phyloP scores from a whole-genome alignment of 1,139 yeast genomes.

The Candida smagusa region DNA sequence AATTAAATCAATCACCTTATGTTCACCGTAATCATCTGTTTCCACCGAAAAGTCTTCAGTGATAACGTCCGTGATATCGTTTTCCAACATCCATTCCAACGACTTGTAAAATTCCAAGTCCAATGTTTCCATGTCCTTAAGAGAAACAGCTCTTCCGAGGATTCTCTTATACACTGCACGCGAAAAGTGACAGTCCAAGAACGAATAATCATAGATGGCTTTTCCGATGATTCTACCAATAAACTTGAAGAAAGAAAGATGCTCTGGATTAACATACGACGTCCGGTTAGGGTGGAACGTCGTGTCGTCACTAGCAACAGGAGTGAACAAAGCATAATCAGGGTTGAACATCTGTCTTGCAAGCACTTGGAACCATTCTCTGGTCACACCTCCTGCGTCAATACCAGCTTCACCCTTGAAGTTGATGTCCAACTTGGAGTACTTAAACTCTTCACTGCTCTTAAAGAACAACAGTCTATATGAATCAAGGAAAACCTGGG shows the following conservation, averaged over 20 bases:
- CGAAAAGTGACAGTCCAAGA: slow-evolving; percentile 91
- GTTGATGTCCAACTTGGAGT: slow-evolving; percentile 69
- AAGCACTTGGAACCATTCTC: slow-evolving; percentile 96
- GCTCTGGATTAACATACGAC: slow-evolving; percentile 91
- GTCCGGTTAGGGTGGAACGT: slow-evolving; percentile 96
- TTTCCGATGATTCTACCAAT: slow-evolving; percentile 94
- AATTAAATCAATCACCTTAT: slow-evolving; percentile 70
- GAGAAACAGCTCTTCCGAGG: slow-evolving; percentile 74
- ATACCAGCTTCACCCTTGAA: slow-evolving; percentile 95
- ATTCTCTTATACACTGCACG: slow-evolving; percentile 91
- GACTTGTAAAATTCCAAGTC: slow-evolving; percentile 93
- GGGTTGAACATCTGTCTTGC: slow-evolving; percentile 97
- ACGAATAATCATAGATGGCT: slow-evolving; percentile 84
- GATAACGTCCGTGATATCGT: slow-evolving; percentile 92
- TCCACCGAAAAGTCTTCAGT: slow-evolving; percentile 96
- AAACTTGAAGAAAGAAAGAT: slow-evolving; percentile 86
- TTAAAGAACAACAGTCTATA: slow-evolving; percentile 83
- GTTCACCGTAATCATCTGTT: slow-evolving; percentile 92
- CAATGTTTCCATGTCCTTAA: slow-evolving; percentile 92
- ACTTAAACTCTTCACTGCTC: slow-evolving; percentile 69
- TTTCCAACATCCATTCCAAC: slow-evolving; percentile 92
- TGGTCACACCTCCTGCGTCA: slow-evolving; percentile 97
- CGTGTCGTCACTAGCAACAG: slow-evolving; percentile 88
- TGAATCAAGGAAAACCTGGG: slow-evolving; percentile 89
- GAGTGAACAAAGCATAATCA: slow-evolving; percentile 88